Conservation (phyloP, 2,329 filamentous ascomycete genomes). For the Calonectria pauciramosa region DNA sequence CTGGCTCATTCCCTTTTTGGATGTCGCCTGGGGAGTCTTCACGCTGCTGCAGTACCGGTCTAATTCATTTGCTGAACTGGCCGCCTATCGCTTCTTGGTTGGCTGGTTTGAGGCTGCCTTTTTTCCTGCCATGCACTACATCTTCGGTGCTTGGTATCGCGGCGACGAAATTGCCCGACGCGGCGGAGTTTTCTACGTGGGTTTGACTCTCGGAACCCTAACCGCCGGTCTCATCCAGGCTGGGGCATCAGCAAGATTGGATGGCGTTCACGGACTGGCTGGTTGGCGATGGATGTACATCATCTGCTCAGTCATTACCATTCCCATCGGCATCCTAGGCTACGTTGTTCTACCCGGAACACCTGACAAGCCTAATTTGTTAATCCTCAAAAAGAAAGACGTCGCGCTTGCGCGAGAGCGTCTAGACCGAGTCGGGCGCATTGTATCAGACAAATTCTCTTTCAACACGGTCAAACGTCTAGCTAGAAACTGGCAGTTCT, state of each 20-base stretch:
- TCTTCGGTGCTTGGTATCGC: conserved; percentile 57
- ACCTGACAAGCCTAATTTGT: conserved; percentile 60
- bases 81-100: conserved; percentile 67
- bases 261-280: conserved; percentile 59
- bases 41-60: conserved; percentile 68
- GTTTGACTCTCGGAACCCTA: conserved; percentile 63
- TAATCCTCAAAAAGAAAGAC: conserved; percentile 61
- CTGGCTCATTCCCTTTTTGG: conserved; percentile 64
- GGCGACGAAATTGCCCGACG: conserved; percentile 62
- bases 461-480: conserved; percentile 51
- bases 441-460: conserved; percentile 53
- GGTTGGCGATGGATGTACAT: conserved; percentile 71
- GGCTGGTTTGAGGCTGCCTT: conserved; percentile 61
- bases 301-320: conserved; percentile 66
- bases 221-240: conserved; percentile 65
- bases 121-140: conserved; percentile 30
- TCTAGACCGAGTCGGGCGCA: conserved; percentile 60
- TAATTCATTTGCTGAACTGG: conserved; percentile 61
- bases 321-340: conserved; percentile 64
- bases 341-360: conserved; percentile 65
- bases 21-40: conserved; percentile 68
- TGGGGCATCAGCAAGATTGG: conserved; percentile 53
- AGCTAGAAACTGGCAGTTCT: conserved; percentile 61
- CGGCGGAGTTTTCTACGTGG: conserved; percentile 64
- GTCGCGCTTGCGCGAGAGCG: conserved; percentile 59